Percentiles rank a stretch among this genome's conserved stretches.
Conservation (phyloP, 2,329 filamentous ascomycete species). For the Alternaria viburni region DNA sequence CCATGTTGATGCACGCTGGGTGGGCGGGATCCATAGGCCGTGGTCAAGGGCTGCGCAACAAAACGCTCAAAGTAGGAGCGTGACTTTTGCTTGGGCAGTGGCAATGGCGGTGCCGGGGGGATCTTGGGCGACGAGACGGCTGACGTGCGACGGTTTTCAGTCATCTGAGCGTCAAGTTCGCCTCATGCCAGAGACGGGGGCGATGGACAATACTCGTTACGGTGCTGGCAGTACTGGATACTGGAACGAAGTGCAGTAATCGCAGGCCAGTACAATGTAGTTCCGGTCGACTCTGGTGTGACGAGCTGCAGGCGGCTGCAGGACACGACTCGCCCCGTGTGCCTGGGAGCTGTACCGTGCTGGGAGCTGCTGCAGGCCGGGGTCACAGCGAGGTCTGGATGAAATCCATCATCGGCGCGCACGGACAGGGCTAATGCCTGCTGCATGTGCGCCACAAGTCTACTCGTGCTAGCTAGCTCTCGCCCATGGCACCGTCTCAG, state of each 20-base stretch:
- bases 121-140: constrained; percentile 20
- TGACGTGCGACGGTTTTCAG: constrained; percentile 17
- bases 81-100: constrained; percentile 39
- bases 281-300: background rate
- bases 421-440: constrained; percentile 6
- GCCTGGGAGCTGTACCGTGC: background rate
- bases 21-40: constrained; percentile 59
- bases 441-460: constrained; percentile 17
- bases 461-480: constrained; percentile 7
- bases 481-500: constrained; percentile 6
- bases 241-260: background rate
- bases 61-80: constrained; percentile 57
- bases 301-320: constrained; percentile 8
- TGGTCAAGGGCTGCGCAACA: constrained; percentile 60
- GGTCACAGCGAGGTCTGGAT: constrained; percentile 3
- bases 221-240: too few relatives aligned
- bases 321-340: constrained; percentile 8
- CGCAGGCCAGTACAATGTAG: too few relatives aligned
- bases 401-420: constrained; percentile 10
- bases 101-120: constrained; percentile 45
- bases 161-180: constrained; percentile 5
- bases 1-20: constrained; percentile 58
- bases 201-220: too few relatives aligned
- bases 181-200: background rate
- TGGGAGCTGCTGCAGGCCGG: constrained; percentile 3